Evolutionary conservation across 2,329 filamentous ascomycete genomes (phyloP).

Genomic region (Aspergillus glaucus): DNA sequence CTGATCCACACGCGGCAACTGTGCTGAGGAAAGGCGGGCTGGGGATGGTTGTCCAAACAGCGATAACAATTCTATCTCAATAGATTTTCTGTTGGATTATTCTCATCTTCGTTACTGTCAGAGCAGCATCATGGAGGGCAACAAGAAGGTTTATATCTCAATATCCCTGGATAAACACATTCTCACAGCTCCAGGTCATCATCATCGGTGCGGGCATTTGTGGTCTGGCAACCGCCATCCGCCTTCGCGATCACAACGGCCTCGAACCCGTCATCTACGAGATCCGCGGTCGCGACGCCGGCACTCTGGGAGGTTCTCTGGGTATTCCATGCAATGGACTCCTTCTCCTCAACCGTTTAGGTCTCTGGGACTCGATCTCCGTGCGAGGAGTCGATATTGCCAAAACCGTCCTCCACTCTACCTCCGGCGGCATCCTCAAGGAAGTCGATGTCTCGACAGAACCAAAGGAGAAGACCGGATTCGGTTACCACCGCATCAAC

Average conservation of each 20-base stretch:
- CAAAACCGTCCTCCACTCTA: constrained; percentile 19
- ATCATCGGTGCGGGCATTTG: constrained; percentile 16
- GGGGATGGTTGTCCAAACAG: no score
- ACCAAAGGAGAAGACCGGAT: constrained; percentile 20
- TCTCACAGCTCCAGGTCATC: constrained; percentile 5
- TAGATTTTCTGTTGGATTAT: no score
- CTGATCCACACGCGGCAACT: no score
- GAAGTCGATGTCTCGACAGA: constrained; percentile 11
- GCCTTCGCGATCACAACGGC: constrained; percentile 10
- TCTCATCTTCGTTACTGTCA: no score
- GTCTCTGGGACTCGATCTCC: constrained; percentile 17
- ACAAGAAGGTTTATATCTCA: no score
- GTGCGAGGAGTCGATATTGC: constrained; percentile 10
- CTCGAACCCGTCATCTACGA: constrained; percentile 21
- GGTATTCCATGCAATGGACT: constrained; percentile 26
- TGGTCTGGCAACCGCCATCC: constrained; percentile 15
- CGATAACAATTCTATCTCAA: no score
- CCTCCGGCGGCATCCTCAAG: constrained; percentile 13
- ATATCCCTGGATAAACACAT: no score
- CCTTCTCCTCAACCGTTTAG: constrained; percentile 20
- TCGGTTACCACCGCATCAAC: constrained; percentile 24
- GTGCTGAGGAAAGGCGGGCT: no score
- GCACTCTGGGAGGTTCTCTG: constrained; percentile 25
- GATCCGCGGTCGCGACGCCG: constrained; percentile 18
- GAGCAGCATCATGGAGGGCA: no score